Evolutionary conservation across 345 rosid species (phyloP), one percentile per base, ranked within the genome.

Genomic region (Aquilaria malaccensis): DNA sequence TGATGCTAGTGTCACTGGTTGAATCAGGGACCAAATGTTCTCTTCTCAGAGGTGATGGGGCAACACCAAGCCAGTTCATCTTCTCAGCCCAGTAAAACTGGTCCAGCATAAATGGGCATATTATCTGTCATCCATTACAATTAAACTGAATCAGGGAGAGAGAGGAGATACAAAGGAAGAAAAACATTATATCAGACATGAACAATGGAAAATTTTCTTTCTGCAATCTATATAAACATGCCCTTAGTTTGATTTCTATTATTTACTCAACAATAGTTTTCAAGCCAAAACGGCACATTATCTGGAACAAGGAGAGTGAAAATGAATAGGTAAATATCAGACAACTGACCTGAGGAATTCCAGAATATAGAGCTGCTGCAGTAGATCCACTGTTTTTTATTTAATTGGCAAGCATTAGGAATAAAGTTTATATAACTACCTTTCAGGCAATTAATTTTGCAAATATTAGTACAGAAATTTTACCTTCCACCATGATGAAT

Each of bases 401-500:
- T 50, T 47, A 29, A 66, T 41, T 15, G 22, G 43, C 43, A 52
- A 33, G 30, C 22, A 56, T 30, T 61, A 58, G 50, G 33, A 59
- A 72, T 9, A 52, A 52, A 71, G 55, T 33, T 29, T 31, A 55
- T 30, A 49, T 45, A 64, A 2, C 11, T 29, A 2, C 50, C 11
- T 50, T 11, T 37, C 10, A 4, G 15, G 33, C 49, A 57, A 55
- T 60, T 63, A 57, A 52, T 68, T 10, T 22, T 55, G 29, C 70
- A 69, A 29, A 52, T 11, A 61, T 51, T 37, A 53, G 43, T 15
- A 51, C 9, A 56, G 48, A 15, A 13, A 1, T 56, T 70, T 68
- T 72, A 86, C 98, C 96, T 91, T 74, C 96, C 98, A 15, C 98
- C 96, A 52, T 92, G 96, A 80, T 92, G 96, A 74, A 92, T 68